phyloP scores from a whole-genome alignment of 345 rosid genomes.

The Murraya koenigii region DNA sequence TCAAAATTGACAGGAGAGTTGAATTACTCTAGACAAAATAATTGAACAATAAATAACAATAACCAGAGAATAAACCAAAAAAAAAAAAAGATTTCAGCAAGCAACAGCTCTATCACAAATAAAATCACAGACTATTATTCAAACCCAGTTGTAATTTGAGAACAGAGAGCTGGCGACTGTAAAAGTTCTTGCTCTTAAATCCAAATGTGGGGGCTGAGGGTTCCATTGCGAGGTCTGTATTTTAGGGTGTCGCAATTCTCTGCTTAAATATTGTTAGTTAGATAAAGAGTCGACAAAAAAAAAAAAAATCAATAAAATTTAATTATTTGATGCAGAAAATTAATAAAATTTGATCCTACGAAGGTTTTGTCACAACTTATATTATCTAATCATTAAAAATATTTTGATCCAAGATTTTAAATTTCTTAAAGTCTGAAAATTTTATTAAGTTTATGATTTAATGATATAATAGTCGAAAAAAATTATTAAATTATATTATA shows the following conservation, averaged over 20 bases:
- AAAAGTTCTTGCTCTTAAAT: background rate
- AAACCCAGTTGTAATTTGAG: background rate
- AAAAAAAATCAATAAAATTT: too few relatives aligned
- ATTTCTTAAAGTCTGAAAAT: too few relatives aligned
- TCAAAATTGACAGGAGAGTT: conserved; percentile 14
- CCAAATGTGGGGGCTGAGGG: background rate
- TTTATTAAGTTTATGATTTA: background rate
- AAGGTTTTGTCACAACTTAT: too few relatives aligned
- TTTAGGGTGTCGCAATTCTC: too few relatives aligned
- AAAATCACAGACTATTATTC: conserved; percentile 3
- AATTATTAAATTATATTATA: too few relatives aligned
- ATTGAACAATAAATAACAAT: conserved; percentile 17
- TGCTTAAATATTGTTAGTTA: too few relatives aligned
- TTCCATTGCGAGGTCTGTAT: too few relatives aligned
- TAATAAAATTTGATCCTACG: too few relatives aligned
- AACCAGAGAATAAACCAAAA: conserved; percentile 18
- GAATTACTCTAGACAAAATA: background rate
- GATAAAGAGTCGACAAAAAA: too few relatives aligned
- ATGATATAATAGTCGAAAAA: background rate
- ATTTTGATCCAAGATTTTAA: too few relatives aligned
- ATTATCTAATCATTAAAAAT: too few relatives aligned
- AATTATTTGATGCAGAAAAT: too few relatives aligned
- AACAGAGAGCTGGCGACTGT: background rate
- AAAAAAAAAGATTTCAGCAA: background rate
- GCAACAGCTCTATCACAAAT: background rate